Evolutionary conservation across 352 stramenopile genomes (phyloP).

Genomic region (Phytopythium mirpurense): DNA sequence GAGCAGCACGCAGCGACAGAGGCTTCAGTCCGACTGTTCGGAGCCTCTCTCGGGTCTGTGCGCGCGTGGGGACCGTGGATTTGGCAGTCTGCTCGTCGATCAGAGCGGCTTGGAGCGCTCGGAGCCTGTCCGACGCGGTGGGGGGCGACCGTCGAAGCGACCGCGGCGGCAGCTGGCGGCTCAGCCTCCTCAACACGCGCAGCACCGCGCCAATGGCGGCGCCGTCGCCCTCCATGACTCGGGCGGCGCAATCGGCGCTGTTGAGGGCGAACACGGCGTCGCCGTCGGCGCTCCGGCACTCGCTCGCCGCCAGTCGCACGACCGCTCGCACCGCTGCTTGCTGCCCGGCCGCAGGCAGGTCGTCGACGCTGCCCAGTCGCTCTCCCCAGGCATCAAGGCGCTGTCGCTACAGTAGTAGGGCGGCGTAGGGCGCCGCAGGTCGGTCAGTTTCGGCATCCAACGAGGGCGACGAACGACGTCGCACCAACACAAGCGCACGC

Average conservation of each 20-base stretch:
- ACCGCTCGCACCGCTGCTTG: slow-evolving; percentile 11
- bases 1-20: neutral
- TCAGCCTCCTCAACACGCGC: slow-evolving; percentile 33
- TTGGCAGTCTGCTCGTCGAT: neutral
- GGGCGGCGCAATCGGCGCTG: slow-evolving; percentile 26
- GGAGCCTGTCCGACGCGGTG: neutral
- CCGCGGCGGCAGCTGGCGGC: neutral
- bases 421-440: neutral
- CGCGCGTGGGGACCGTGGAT: neutral
- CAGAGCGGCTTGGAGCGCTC: neutral
- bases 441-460: neutral
- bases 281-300: slow-evolving; percentile 29
- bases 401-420: neutral
- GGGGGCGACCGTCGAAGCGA: neutral
- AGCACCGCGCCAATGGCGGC: slow-evolving; percentile 44
- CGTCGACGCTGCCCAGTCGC: neutral
- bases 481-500: too few relatives aligned
- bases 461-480: neutral
- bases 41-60: neutral
- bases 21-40: too few relatives aligned
- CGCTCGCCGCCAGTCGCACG: slow-evolving; percentile 35
- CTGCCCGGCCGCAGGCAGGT: neutral
- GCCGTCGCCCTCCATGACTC: slow-evolving; percentile 26
- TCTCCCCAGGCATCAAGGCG: neutral
- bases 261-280: slow-evolving; percentile 52